Evolutionary conservation across 768 basidiomycete genomes (phyloP), one percentile per base, ranked within the genome.

Genomic region (Cystofilobasidium capitatum): DNA sequence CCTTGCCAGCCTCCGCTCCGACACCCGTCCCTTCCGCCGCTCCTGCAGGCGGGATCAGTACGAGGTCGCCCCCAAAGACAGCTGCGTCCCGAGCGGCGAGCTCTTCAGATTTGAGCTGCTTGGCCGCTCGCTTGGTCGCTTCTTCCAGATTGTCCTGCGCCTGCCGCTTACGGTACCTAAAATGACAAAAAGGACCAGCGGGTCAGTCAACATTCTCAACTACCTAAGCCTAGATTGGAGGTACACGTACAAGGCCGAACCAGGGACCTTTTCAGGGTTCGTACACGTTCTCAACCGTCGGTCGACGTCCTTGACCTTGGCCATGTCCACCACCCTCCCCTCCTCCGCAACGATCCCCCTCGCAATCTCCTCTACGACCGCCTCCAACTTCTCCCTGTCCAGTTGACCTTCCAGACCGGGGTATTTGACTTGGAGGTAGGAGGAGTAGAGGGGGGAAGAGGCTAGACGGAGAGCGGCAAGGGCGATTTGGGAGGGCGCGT

Each of bases 211-310:
- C 14, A 33, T 20, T 22, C 39, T 63, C 63, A 57, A 65, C 20
- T 5, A 42, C n/a, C 16, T 59, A 63, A 13, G 35, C 17, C 20
- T 65, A 24, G 16, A 49, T 10, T 7, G 14, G 22, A 47, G 39
- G 2, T 8, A n/a, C 16, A 77, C 78, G 62, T 45, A 77, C 78
- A 79, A 62, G 6, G 77, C 76, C 70, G 86, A 94, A n/a, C 91
- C 92, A 16, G 86, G 84, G 7, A 94, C 86, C 77, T 93, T 96
- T 77, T 94, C 92, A 6, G 96, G 96, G 73, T 99, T 98, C 75
- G 91, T 89, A 80, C 94, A 97, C 42, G 87, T 74, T 73, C 84
- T 86, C 55, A 99, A 79, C 54, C 91, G 81, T 74, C 87, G 83
- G 76, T 99, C 96, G 9, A 98, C 86, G 73, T 89, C 88, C 17